A percentile compares a stretch with the other conserved stretches of the same genome.
phyloP scores from a whole-genome alignment of 352 stramenopile species.

The Globisporangium paddicum region DNA sequence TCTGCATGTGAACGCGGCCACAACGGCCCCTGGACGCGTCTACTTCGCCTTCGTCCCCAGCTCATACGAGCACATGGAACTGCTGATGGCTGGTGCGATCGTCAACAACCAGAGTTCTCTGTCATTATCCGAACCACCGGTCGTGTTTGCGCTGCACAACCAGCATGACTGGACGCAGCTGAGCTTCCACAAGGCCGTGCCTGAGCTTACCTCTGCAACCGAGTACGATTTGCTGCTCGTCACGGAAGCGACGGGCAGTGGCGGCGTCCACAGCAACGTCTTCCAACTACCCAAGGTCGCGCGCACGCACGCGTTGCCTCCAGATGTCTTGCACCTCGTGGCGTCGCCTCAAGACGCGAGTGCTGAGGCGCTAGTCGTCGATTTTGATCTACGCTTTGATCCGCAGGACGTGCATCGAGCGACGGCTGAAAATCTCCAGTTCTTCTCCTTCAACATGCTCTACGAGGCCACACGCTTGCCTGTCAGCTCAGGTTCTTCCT shows the following conservation, averaged over 20 bases:
- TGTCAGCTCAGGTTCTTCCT: not conserved
- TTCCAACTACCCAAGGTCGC: slow-evolving; percentile 18
- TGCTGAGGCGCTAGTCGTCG: slow-evolving; percentile 33
- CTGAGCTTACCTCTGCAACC: slow-evolving; percentile 35
- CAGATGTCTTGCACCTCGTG: slow-evolving; percentile 25
- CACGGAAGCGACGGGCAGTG: slow-evolving; percentile 46
- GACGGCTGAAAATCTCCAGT: slow-evolving; percentile 23
- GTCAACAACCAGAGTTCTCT: slow-evolving; percentile 19
- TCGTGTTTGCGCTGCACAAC: slow-evolving; percentile 28
- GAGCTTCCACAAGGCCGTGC: slow-evolving; percentile 20
- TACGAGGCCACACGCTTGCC: slow-evolving; percentile 34
- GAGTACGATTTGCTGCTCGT: slow-evolving; percentile 57
- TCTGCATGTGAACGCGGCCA: slow-evolving; percentile 25
- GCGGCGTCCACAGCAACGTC: slow-evolving; percentile 45
- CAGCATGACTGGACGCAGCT: slow-evolving; percentile 20
- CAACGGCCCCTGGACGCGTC: slow-evolving; percentile 34
- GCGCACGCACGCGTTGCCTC: slow-evolving; percentile 51
- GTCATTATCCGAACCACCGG: slow-evolving; percentile 1
- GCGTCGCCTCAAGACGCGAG: slow-evolving; percentile 30
- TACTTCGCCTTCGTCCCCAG: slow-evolving; percentile 51
- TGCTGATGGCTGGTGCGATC: slow-evolving; percentile 22
- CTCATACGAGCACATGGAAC: not conserved
- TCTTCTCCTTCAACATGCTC: slow-evolving; percentile 44
- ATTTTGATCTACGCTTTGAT: slow-evolving; percentile 37
- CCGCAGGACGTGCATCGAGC: slow-evolving; percentile 29